phyloP scores from a whole-genome alignment of 495 filamentous ascomycete species.

The Penicillium ucsense region DNA sequence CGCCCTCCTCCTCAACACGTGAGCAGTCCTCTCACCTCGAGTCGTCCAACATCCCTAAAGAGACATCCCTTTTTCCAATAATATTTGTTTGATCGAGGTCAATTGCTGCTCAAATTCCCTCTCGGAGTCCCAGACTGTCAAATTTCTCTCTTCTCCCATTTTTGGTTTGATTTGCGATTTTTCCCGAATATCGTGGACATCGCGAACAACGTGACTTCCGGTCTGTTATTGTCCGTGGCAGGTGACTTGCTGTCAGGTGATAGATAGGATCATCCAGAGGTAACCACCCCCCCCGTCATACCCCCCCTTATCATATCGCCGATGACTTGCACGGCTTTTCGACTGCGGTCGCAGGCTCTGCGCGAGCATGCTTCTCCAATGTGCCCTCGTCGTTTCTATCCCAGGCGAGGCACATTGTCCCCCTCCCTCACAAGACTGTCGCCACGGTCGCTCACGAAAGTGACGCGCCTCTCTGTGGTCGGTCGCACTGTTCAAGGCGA shows the following conservation, averaged over 20 bases:
- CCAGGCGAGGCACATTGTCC: neutral
- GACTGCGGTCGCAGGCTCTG: conserved; percentile 1
- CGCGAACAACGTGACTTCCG: conserved; percentile 25
- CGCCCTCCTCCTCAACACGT: conserved; percentile 32
- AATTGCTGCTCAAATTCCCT: conserved; percentile 12
- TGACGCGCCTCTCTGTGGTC: conserved; percentile 22
- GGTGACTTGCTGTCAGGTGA: conserved; percentile 47
- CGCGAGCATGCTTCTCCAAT: no score
- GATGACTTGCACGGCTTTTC: neutral
- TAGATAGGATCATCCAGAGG: conserved; percentile 39
- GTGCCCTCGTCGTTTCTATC: neutral
- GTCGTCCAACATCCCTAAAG: conserved; percentile 20
- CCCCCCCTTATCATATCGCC: neutral
- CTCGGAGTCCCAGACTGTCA: conserved; percentile 2
- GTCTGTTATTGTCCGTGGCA: conserved; percentile 41
- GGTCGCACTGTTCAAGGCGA: conserved; percentile 1
- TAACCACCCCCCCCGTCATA: conserved; percentile 22
- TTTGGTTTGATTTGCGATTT: conserved; percentile 9
- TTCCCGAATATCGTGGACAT: conserved; percentile 15
- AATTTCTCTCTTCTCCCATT: conserved; percentile 14
- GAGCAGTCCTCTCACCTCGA: conserved; percentile 34
- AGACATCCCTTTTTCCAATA: conserved; percentile 22
- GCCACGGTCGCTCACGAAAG: conserved; percentile 21
- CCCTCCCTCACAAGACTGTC: conserved; percentile 1
- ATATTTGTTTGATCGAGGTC: conserved; percentile 18